These are phyloP conservation scores for Mycena floridula DNA, from an alignment of 768 basidiomycete species.

Conservation along the genomic window DNA sequence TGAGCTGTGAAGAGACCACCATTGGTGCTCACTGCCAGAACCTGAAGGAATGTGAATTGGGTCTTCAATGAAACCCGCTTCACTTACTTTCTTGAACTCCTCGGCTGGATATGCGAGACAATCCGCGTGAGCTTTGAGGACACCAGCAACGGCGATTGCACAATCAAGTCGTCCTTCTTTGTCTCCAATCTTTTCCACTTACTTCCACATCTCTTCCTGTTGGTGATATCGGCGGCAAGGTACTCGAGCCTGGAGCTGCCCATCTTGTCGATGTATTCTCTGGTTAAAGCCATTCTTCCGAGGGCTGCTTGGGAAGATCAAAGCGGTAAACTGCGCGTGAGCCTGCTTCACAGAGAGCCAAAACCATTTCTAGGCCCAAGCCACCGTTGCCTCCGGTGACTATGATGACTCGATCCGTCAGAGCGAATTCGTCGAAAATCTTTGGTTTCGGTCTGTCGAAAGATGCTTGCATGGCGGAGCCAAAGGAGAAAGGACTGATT, in stretches of 20 bases:
- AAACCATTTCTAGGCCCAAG: constrained; percentile 79
- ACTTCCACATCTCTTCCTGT: constrained; percentile 53
- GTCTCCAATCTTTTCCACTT: constrained; percentile 53
- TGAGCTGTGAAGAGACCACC: constrained; percentile 61
- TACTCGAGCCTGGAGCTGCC: constrained; percentile 47
- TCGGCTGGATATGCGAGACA: constrained; percentile 62
- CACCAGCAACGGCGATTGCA: constrained; percentile 74
- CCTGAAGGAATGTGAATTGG: constrained; percentile 26
- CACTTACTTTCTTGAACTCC: constrained; percentile 54
- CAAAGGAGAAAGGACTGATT: constrained; percentile 39
- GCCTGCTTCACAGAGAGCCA: constrained; percentile 68
- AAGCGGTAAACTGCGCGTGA: constrained; percentile 65
- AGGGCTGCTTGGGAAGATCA: constrained; percentile 51
- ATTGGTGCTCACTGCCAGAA: constrained; percentile 62
- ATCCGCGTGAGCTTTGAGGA: constrained; percentile 51
- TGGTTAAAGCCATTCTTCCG: constrained; percentile 53
- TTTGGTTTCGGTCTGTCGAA: constrained; percentile 37
- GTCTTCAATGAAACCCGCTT: no score
- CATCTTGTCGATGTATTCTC: constrained; percentile 44
- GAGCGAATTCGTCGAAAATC: constrained; percentile 54
- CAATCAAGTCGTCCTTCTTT: constrained; percentile 68
- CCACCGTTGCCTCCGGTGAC: constrained; percentile 64
- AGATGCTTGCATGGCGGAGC: constrained; percentile 48
- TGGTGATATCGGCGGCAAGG: constrained; percentile 54
- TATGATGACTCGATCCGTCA: constrained; percentile 50